Evolutionary conservation across 2,329 filamentous ascomycete genomes (phyloP), one percentile per base, ranked within the genome.

Genomic region (Cordyceps farinosa): DNA sequence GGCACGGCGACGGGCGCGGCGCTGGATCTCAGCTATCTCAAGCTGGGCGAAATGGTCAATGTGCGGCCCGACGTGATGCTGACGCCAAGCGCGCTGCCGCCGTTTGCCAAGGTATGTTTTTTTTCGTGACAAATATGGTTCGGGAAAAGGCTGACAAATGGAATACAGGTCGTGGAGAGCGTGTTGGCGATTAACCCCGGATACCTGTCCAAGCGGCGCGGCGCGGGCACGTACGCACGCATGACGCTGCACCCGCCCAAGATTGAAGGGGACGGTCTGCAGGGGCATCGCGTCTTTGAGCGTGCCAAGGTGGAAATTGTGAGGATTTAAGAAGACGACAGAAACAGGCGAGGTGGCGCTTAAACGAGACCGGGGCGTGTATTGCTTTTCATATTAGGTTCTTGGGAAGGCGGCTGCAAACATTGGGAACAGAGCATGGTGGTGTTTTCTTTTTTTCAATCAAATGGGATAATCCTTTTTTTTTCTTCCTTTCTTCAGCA

Each of bases 171-270:
- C 48, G 88, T 98, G 11, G 91, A 97, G 71, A 91, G 89, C 68
- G 92, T 97, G 0, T 77, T 98, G 7, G 87, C 92, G 13, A 89
- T 99, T 71, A 99, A 99, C 74, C 94, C 95, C 0, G 94, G 95
- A 5, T 88, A 87, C 56, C 78, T 97, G 40, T 95, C 92, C 17
- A 97, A 96, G 77, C 87, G 90, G 63, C 88, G 87, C 64, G 92
- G 89, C 1, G 84, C 93, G 0, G 95, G 95, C 6, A 97, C 92
- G 0, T 98, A 90, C 74, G 91, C 92, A 1, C 87, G 89, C 57
- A 84, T 99, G 81, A 86, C 86, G 27, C 77, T 98, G 7, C 84
- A 90, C 66, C 87, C 90, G 2, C 85, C 88, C 15, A 76, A 76
- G 6, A 67, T 90, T 0, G 83, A 87, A 0, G 82, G 84, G 42